A percentile compares a stretch with the other conserved stretches of the same genome.
phyloP scores from a whole-genome alignment of 176 grass and related monocot species.

The Avena insularis region DNA sequence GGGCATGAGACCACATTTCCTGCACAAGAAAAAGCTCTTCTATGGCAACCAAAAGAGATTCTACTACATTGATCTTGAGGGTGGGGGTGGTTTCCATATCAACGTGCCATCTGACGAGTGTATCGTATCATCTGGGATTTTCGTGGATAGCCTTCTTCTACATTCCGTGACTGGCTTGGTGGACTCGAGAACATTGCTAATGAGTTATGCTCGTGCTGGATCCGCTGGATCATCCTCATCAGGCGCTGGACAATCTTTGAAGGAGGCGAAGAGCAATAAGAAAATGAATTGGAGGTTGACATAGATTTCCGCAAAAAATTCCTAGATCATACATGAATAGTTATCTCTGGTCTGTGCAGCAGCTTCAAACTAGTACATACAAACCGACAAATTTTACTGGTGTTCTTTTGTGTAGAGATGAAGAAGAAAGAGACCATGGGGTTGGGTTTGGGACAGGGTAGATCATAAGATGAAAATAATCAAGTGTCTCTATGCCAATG shows the following conservation, averaged over 20 bases:
- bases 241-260: conserved; percentile 25
- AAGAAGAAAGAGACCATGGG: background rate
- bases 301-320: background rate
- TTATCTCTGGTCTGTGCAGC: conserved; percentile 16
- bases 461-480: background rate
- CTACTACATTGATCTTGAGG: conserved; percentile 42
- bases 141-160: conserved; percentile 59
- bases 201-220: conserved; percentile 2
- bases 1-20: conserved; percentile 43
- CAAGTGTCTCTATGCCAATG: conserved; percentile 1
- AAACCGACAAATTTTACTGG: background rate
- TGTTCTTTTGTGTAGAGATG: conserved; percentile 6
- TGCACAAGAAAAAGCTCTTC: conserved; percentile 50
- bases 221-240: conserved; percentile 16
- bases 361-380: conserved; percentile 20
- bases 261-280: conserved; percentile 22
- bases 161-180: conserved; percentile 35
- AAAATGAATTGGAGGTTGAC: conserved; percentile 46
- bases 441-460: conserved; percentile 1
- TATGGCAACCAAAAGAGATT: conserved; percentile 44
- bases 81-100: conserved; percentile 39
- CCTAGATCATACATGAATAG: background rate
- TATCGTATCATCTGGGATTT: conserved; percentile 46
- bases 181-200: conserved; percentile 1
- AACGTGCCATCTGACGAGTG: conserved; percentile 39